Percentiles rank a stretch among this genome's conserved stretches.
Conservation (phyloP, 2,329 filamentous ascomycete species). For the Scytalidium lignicola region DNA sequence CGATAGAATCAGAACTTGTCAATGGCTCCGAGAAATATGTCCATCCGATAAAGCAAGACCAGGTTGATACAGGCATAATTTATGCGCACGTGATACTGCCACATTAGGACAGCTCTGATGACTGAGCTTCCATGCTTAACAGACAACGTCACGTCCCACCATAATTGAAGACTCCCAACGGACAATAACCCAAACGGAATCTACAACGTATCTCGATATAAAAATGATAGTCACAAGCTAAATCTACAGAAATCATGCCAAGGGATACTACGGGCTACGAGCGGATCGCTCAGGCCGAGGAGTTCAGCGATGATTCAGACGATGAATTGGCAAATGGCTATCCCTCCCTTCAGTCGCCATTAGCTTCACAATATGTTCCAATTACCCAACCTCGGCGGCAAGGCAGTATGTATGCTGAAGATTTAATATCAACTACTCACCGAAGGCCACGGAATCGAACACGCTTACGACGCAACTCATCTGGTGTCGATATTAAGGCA, state of each 20-base stretch:
- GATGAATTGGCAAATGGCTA: slow-evolving; percentile 52
- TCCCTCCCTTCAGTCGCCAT: slow-evolving; percentile 48
- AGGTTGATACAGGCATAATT: no score
- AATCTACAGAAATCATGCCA: slow-evolving; percentile 17
- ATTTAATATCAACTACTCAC: slow-evolving; percentile 30
- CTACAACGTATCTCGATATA: no score
- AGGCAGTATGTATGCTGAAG: slow-evolving; percentile 52
- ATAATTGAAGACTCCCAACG: neutral
- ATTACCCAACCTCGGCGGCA: slow-evolving; percentile 57
- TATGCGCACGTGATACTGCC: neutral
- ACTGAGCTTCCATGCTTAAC: neutral
- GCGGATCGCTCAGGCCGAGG: slow-evolving; percentile 76
- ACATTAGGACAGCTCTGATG: neutral
- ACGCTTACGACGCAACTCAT: slow-evolving; percentile 63
- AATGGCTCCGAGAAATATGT: no score
- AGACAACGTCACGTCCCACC: neutral
- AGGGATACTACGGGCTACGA: slow-evolving; percentile 70
- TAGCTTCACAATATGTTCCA: slow-evolving; percentile 58
- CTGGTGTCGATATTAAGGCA: slow-evolving; percentile 93
- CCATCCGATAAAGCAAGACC: no score
- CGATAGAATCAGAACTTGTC: no score
- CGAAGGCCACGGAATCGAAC: slow-evolving; percentile 42
- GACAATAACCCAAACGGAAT: neutral
- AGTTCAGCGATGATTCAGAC: slow-evolving; percentile 67
- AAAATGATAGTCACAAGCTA: slow-evolving; percentile 2